Evolutionary conservation across 345 rosid genomes (phyloP).

Genomic region (Moricandia moricandioides): DNA sequence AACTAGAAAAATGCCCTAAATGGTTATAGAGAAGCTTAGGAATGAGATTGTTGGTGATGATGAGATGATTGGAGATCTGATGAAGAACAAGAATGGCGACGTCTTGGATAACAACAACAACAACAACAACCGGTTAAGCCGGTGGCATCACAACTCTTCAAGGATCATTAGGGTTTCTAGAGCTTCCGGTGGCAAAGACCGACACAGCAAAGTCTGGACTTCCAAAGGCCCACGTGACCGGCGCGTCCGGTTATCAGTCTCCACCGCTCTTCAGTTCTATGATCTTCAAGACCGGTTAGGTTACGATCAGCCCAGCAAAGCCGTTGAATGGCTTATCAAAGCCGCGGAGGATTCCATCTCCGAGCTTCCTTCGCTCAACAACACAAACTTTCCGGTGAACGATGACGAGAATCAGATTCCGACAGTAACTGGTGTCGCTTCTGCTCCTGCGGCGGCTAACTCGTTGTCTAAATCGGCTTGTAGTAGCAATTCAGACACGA

Average conservation of each 20-base stretch:
- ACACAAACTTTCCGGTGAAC: constrained; percentile 53
- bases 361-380: constrained; percentile 79
- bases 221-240: constrained; percentile 89
- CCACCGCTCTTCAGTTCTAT: constrained; percentile 91
- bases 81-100: constrained; percentile 40
- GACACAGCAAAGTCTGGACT: constrained; percentile 98
- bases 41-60: constrained; percentile 66
- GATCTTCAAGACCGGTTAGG: constrained; percentile 95
- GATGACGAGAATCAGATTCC: constrained; percentile 57
- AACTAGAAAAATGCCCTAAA: not conserved
- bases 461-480: constrained; percentile 59
- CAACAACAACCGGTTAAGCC: constrained; percentile 35
- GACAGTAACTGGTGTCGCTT: constrained; percentile 22
- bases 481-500: constrained; percentile 91
- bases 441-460: not conserved
- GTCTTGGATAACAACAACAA: constrained; percentile 19
- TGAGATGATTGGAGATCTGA: constrained; percentile 52
- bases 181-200: constrained; percentile 96
- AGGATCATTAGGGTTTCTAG: constrained; percentile 94
- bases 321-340: constrained; percentile 91
- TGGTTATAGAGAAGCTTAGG: constrained; percentile 36
- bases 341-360: constrained; percentile 81
- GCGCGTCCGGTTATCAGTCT: constrained; percentile 80
- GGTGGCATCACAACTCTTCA: constrained; percentile 72
- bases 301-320: constrained; percentile 95